Base-by-base conservation (phyloP, 208 protist species). In the Trypanosomatidae sp. region DNA sequence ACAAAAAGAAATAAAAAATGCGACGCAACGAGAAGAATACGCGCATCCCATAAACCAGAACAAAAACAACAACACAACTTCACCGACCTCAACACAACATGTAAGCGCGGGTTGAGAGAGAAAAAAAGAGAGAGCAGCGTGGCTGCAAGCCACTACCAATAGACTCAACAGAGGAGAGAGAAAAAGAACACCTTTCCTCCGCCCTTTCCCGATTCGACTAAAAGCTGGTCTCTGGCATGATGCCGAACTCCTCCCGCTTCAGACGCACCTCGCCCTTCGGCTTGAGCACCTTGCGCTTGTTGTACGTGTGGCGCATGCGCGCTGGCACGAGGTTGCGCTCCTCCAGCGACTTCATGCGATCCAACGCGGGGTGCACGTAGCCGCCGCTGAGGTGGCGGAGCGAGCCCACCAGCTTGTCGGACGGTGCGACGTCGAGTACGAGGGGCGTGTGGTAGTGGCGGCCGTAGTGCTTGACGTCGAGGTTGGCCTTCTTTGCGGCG, bases 331-430 rank as follows among this genome's bases (percentile, higher is more conserved):
- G 78, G 75, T 97, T 97, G 73, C 92, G 90, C 80, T 97, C 92
- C 83, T 97, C 92, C 12, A 97, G 73, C 10, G 92, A 97, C 76
- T 97, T 97, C 87, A 97, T 95, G 53, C 92, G 86, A 10, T 97
- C 92, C 64, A 92, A 62, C 3, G 77, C 84, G 0, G 90, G 89
- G 74, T 97, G 90, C 19, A 97, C 80, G 69, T 74, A 85, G 53
- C 90, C 82, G 43, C 87, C 90, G 59, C 81, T 87, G 43, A 97
- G 58, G 25, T 97, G 90, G 12, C 92, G 86, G 41, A 97, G 83
- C 4, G 92, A 92, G 36, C 90, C 92, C 1, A 95, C 90, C 6
- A 97, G 80, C 77, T 91, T 87, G 36, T 90, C 81, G 13, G 55
- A 84, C 44, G 90, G 83, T 2, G 86, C 80, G 17, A 97, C 92